Percentiles rank a stretch among this genome's conserved stretches.
Evolutionary conservation across 2,329 filamentous ascomycete genomes (phyloP).

Genomic region (Colletotrichum sansevieriae): DNA sequence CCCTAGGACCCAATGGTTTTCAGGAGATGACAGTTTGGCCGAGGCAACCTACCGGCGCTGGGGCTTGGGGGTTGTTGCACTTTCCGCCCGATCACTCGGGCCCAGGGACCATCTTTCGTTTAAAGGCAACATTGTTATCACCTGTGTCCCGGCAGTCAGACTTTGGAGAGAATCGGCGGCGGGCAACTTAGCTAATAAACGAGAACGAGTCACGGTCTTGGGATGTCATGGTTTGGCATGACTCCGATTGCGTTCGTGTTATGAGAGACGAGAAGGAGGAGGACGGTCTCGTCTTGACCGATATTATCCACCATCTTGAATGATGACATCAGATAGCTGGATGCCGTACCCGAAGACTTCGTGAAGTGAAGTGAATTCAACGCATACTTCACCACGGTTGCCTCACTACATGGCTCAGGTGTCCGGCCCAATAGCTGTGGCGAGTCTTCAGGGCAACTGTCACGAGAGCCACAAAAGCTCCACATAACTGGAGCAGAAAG

Average conservation of each 20-base stretch:
- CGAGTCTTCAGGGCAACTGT: neutral
- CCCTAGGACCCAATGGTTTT: no score
- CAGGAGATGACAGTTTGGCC: neutral
- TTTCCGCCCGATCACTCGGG: no score
- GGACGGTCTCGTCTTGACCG: neutral
- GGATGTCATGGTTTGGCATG: neutral
- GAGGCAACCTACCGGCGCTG: neutral
- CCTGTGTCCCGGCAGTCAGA: neutral
- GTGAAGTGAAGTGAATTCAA: no score
- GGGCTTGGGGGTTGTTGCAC: no score
- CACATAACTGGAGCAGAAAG: constrained; percentile 7
- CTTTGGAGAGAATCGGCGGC: neutral
- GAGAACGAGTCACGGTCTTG: no score
- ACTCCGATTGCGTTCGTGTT: neutral
- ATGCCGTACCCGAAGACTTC: no score
- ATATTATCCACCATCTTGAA: neutral
- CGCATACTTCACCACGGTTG: no score
- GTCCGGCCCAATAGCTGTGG: neutral
- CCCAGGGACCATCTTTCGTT: neutral
- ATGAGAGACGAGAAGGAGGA: constrained; percentile 1
- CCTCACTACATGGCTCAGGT: no score
- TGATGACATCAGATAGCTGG: neutral
- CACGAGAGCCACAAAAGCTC: constrained; percentile 1
- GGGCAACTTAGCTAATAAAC: no score
- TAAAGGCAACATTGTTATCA: neutral